Evolutionary conservation across 148 eudicot species (phyloP), one percentile per base, ranked within the genome.

Genomic region (Mesembryanthemum crystallinum): DNA sequence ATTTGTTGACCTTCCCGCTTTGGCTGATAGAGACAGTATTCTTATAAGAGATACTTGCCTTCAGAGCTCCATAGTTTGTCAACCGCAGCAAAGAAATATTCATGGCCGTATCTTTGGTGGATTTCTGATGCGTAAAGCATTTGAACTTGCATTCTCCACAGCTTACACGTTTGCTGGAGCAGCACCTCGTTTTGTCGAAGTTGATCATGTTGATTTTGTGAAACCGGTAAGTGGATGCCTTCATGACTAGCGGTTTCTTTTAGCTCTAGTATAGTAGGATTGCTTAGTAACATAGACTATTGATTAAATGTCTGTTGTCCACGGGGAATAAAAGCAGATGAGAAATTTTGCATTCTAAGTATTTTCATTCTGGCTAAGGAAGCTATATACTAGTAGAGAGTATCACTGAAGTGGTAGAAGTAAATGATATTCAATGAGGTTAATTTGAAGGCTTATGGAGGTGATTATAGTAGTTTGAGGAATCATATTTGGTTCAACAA

Each of bases 71-170:
- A 75, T 91, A 29, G 82, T 93, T 59, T 93, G 98, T 75, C 96
- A 91, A 80, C 98, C 98, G 35, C 98, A 93, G 82, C 96, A 93
- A 79, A 80, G 98, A 69, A 93, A 93, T 76, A 88, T 87, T 55
- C 98, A 91, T 71, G 98, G 98, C 25, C 89, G 98, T 67, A 93
- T 93, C 66, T 93, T 93, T 82, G 98, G 98, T 63, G 98, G 98
- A 12, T 93, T 88, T 80, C 81, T 93, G 67, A 93, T 93, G 92
- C 83, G 98, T 28, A 87, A 93, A 82, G 98, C 98, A 43, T 91
- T 89, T 67, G 98, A 93, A 76, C 84, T 93, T 84, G 92, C 91
- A 71, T 93, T 84, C 79, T 83, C 96, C 24, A 93, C 98, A 6
- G 87, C 89, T 71, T 93, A 93, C 77, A 82, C 98, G 8, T 93